Evolutionary conservation across 139 green algal species (phyloP), one percentile per base, ranked within the genome.

Genomic region (Zygnema cylindricum): DNA sequence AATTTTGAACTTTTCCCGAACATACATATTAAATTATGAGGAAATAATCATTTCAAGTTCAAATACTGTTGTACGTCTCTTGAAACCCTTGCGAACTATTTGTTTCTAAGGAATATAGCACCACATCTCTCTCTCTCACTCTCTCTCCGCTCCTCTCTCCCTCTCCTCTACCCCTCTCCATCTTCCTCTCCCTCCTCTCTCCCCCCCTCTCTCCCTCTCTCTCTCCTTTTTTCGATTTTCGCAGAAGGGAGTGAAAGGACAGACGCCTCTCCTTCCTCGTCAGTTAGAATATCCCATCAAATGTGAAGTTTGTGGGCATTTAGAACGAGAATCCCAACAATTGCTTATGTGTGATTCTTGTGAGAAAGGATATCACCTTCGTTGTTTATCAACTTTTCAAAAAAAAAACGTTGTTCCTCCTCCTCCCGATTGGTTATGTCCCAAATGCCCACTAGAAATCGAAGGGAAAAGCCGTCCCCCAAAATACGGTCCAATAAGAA

Each of bases 241-340:
- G 49, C 71, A 79, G 71, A 79, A 43, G 71, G 71, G 71, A 3
- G 71, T 79, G 71, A 79, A 43, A 11, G 71, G 71, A 16, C 36
- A 25, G 38, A 79, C 71, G 7, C 71, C 38, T 41, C 71, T 79
- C 7, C 7, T 79, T 7, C 71, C 71, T 16, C 11, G 3, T 41
- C 71, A 79, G 11, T 11, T 79, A 3, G 71, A 79, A 11, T 79
- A 54, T 16, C 71, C 71, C 7, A 16, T 79, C 36, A 43, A 41
- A 11, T 79, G 71, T 43, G 36, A 79, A 11, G 36, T 79, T 11
- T 79, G 71, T 16, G 36, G 71, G 71, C 71, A 79, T 11, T 25
- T 79, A 16, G 71, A 79, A 43, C 71, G 38, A 16, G 71, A 41
- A 16, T 3, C 71, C 3, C 7, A 7, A n/a, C 71, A 54, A 41